Percentiles rank a stretch among this genome's conserved stretches.
phyloP scores from a whole-genome alignment of 805 yeast species.

The Jamesozyma jinghongensis region DNA sequence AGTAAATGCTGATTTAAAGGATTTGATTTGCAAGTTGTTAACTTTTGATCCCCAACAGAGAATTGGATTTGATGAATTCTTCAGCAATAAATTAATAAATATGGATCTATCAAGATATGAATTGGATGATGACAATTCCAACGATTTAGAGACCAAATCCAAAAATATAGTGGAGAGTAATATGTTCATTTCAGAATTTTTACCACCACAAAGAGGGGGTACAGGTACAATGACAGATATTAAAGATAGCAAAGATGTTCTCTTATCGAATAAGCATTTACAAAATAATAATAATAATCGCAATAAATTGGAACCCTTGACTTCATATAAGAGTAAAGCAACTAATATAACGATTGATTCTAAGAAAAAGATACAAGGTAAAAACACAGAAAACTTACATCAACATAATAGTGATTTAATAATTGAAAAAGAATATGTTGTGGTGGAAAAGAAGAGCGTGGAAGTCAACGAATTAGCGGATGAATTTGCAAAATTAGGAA shows the following conservation, averaged over 20 bases:
- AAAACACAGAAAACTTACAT: too few relatives aligned
- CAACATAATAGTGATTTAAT: constrained; percentile 35
- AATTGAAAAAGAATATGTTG: constrained; percentile 81
- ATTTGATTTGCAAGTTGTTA: constrained; percentile 64
- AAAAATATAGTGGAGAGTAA: constrained; percentile 56
- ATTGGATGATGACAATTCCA: constrained; percentile 36
- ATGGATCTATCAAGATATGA: constrained; percentile 37
- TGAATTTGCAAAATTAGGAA: constrained; percentile 48
- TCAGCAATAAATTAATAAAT: constrained; percentile 57
- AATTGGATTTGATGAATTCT: constrained; percentile 82
- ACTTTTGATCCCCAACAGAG: constrained; percentile 82
- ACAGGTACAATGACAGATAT: not conserved
- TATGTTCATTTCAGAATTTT: constrained; percentile 77
- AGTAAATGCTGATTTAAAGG: constrained; percentile 55
- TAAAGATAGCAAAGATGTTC: not conserved
- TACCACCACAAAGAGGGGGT: constrained; percentile 30
- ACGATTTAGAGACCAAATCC: constrained; percentile 53
- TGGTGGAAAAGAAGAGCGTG: constrained; percentile 87
- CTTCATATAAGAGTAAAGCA: not conserved
- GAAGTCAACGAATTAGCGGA: constrained; percentile 95
- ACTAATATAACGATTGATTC: not conserved
- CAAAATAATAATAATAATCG: not conserved
- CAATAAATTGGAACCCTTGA: constrained; percentile 4
- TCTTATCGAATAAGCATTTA: not conserved
- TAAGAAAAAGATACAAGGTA: too few relatives aligned